These are phyloP conservation scores for Bruguiera parviflora DNA, from an alignment of 345 rosid species.

Conservation along the genomic window DNA sequence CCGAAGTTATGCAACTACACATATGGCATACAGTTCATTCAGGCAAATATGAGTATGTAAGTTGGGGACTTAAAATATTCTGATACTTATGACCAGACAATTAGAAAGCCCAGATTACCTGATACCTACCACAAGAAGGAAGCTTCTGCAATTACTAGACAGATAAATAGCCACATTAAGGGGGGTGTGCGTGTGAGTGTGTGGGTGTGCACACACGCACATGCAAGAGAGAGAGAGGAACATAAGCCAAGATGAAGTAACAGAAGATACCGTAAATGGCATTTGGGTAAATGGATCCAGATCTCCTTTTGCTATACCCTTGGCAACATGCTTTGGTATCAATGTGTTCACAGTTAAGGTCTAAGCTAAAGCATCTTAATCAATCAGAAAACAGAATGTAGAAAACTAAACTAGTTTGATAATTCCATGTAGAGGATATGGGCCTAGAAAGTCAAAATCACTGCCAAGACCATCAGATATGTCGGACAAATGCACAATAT, in stretches of 20 bases:
- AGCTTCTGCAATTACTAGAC: background rate
- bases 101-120: background rate
- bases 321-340: constrained; percentile 68
- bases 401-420: constrained; percentile 1
- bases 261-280: constrained; percentile 67
- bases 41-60: background rate
- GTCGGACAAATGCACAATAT: constrained; percentile 51
- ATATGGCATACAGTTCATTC: background rate
- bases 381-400: background rate
- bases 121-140: background rate
- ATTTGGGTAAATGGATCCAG: constrained; percentile 82
- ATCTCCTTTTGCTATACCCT: constrained; percentile 81
- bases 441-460: constrained; percentile 76
- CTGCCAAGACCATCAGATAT: constrained; percentile 43
- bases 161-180: background rate
- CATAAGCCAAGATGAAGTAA: background rate
- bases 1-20: background rate
- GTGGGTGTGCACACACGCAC: too few relatives aligned
- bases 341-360: constrained; percentile 58
- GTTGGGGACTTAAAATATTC: background rate
- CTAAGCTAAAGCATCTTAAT: constrained; percentile 12
- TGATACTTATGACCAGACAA: background rate
- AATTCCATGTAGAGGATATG: constrained; percentile 69
- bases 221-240: too few relatives aligned
- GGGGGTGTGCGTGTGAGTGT: too few relatives aligned